These are phyloP conservation scores for Solanum hybrid DNA, from an alignment of 305 asterid species.

Conservation along the genomic window DNA sequence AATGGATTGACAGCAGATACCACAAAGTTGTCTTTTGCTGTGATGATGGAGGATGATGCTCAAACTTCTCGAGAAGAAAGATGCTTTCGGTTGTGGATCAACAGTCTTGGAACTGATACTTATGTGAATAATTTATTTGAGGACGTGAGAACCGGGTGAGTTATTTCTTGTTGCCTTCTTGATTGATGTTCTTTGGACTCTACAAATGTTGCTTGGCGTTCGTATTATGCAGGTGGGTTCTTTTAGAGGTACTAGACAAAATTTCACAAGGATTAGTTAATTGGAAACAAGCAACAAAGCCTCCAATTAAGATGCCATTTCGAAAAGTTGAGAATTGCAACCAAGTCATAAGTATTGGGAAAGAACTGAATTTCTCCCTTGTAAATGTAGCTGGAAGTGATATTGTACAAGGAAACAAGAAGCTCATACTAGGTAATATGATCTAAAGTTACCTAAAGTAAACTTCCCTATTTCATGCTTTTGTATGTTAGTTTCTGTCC, in stretches of 20 bases:
- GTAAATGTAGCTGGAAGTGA: conserved; percentile 94
- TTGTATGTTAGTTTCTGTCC: background rate
- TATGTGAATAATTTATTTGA: no score
- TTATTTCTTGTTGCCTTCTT: no score
- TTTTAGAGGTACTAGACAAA: conserved; percentile 77
- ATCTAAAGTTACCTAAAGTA: background rate
- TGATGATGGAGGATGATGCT: no score
- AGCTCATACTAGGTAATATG: conserved; percentile 65
- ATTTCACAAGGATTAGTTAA: conserved; percentile 59
- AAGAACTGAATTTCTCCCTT: conserved; percentile 76
- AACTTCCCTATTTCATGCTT: background rate
- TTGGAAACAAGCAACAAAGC: conserved; percentile 85
- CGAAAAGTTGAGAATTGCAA: conserved; percentile 92
- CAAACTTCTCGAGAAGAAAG: no score
- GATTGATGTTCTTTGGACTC: background rate
- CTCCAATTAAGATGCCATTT: conserved; percentile 87
- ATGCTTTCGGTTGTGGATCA: no score
- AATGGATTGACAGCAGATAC: no score
- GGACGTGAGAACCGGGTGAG: no score
- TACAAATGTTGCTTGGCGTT: background rate
- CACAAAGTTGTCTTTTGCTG: no score
- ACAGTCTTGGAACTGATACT: no score
- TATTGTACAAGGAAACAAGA: conserved; percentile 93
- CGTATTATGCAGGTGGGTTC: conserved; percentile 54
- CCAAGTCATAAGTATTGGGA: conserved; percentile 84